A percentile compares a stretch with the other conserved stretches of the same genome.
phyloP scores from a whole-genome alignment of 768 basidiomycete genomes.

The Pulveroboletus sp. region DNA sequence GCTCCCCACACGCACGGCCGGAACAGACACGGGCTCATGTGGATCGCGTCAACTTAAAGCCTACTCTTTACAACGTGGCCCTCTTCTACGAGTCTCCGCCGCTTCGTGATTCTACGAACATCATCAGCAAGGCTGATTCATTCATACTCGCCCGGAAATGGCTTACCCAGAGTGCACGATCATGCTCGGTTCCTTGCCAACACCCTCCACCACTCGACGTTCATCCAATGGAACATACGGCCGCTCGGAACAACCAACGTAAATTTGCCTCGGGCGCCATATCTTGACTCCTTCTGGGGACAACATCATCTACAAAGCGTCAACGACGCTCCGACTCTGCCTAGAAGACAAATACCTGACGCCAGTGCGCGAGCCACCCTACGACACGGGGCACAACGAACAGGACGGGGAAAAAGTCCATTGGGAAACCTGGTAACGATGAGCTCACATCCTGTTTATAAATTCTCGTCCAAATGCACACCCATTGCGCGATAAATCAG shows the following conservation, averaged over 20 bases:
- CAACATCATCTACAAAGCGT: constrained; percentile 73
- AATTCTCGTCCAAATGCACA: constrained; percentile 29
- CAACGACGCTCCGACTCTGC: constrained; percentile 1
- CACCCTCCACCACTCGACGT: constrained; percentile 52
- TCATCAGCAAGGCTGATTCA: constrained; percentile 1
- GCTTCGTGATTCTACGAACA: constrained; percentile 28
- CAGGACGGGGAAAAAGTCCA: constrained; percentile 92
- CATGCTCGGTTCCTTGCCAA: constrained; percentile 56
- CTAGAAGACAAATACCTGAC: constrained; percentile 50
- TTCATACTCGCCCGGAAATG: not conserved
- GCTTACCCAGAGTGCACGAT: constrained; percentile 78
- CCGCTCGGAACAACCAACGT: constrained; percentile 71
- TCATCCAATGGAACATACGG: constrained; percentile 69
- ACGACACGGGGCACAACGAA: constrained; percentile 92
- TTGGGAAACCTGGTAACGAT: constrained; percentile 67
- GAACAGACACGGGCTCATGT: not conserved
- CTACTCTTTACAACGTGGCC: constrained; percentile 26
- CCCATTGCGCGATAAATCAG: constrained; percentile 93
- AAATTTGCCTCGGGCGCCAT: constrained; percentile 88
- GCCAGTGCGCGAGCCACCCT: constrained; percentile 93
- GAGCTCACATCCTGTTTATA: not conserved
- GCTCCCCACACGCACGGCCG: not conserved
- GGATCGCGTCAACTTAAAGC: constrained; percentile 13
- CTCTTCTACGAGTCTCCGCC: constrained; percentile 29
- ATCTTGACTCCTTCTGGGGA: constrained; percentile 89